These are phyloP conservation scores for Saccharomycopsis oosterbeekiorum DNA, from an alignment of 805 yeast genomes.

Conservation along the genomic window DNA sequence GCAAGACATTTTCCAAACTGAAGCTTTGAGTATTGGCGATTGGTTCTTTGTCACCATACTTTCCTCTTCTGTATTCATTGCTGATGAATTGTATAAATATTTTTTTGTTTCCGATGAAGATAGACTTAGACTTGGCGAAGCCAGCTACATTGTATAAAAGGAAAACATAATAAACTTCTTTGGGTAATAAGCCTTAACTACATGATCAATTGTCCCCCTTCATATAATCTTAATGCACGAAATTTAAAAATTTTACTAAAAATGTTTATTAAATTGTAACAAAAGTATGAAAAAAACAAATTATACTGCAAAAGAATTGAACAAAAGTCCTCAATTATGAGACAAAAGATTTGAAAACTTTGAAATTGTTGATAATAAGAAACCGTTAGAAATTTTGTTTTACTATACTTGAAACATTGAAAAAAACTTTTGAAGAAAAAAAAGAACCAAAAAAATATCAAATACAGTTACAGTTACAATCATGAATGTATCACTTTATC, in stretches of 20 bases:
- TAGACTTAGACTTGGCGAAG: neutral
- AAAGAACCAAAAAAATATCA: neutral
- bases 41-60: slow-evolving; percentile 49
- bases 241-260: neutral
- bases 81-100: slow-evolving; percentile 68
- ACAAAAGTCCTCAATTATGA: neutral
- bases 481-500: neutral
- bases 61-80: slow-evolving; percentile 75
- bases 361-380: too few species aligned
- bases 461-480: too few species aligned
- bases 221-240: neutral
- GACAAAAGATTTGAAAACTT: too few species aligned
- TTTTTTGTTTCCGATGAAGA: neutral
- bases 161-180: neutral
- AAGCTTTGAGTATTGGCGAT: slow-evolving; percentile 68
- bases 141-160: neutral
- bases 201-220: neutral
- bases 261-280: neutral
- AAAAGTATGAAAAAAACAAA: neutral
- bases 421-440: neutral
- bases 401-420: too few species aligned
- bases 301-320: neutral
- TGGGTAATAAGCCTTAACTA: neutral
- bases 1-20: slow-evolving; percentile 91
- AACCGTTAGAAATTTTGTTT: too few species aligned